Base-by-base conservation (phyloP, 768 basidiomycete genomes). In the Candolleomyces efflorescens region DNA sequence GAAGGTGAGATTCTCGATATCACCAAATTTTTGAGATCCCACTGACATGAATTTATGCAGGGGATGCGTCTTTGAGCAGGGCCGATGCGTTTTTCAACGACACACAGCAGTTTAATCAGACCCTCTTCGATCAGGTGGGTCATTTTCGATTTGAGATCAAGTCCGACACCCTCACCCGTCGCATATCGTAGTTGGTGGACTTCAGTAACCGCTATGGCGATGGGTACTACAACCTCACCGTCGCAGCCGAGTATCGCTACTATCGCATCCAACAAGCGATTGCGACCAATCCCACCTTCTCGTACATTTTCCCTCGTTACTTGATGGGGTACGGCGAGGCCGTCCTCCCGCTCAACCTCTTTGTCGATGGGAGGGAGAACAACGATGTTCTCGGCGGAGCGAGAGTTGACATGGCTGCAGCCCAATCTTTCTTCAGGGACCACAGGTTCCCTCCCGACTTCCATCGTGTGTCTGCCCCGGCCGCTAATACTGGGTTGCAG, bases 31-130 rank as follows among this genome's bases (percentile, higher is more conserved):
- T 50, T 46, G 44, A 59, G 47, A 10, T n/a, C n/a, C n/a, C n/a
- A n/a, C n/a, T 3, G 44, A 5, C 32, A 11, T 32, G 7, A 5
- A 32, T 36, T 32, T 7, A 26, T 20, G 12, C 17, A 38, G 24
- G 13, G 12, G 45, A 51, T 39, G 46, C 53, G 18, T 58, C 56
- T 46, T 22, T 38, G 27, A 53, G 24, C 22, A 27, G 13, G 52
- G 59, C 26, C 5, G 63, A 66, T 45, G 55, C 56, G 18, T 64
- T 56, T 48, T 66, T 66, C 23, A 63, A 59, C 15, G 63, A 64
- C 44, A 62, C 61, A 24, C 56, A 57, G 51, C 63, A 62, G 37
- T 66, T 66, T 54, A 66, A 66, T 45, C 59, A 66, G 45, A 66
- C 65, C 0, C 56, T 66, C 3, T 66, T 64, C 49, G 55, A 66